Evolutionary conservation across 139 green algal genomes (phyloP).

Genomic region (Chlorella sp.): DNA sequence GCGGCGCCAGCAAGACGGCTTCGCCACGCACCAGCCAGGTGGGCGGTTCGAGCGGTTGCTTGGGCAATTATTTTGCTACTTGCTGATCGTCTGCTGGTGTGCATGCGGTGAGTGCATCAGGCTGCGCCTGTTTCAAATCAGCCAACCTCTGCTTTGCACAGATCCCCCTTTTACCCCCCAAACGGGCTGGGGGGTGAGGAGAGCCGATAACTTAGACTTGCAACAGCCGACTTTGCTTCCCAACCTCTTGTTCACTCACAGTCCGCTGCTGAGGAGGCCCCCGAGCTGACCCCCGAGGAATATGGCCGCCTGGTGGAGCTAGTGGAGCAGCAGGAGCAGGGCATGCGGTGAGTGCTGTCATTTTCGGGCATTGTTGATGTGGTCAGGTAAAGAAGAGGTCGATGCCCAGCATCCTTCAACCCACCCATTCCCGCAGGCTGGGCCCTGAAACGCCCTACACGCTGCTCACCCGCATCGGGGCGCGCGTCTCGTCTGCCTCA

Average conservation of each 20-base stretch:
- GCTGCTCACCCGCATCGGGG: constrained; percentile 53
- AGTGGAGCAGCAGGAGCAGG: constrained; percentile 67
- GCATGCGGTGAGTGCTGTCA: constrained; percentile 40
- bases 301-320: constrained; percentile 80
- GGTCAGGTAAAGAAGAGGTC: no score
- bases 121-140: no score
- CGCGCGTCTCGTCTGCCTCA: constrained; percentile 52
- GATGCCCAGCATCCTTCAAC: no score
- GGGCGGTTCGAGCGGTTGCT: neutral
- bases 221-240: no score
- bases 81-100: no score
- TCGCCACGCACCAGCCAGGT: neutral
- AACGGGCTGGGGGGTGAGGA: no score
- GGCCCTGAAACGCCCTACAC: constrained; percentile 63
- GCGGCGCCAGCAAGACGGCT: neutral
- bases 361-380: no score
- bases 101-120: no score
- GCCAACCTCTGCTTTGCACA: no score
- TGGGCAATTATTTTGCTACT: neutral
- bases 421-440: constrained; percentile 4
- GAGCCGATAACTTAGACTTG: no score
- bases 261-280: neutral
- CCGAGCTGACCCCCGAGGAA: constrained; percentile 69
- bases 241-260: no score
- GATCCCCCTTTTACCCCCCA: no score